Evolutionary conservation across 768 basidiomycete genomes (phyloP), one percentile per base, ranked within the genome.

Genomic region (Phanerochaete carnosa): DNA sequence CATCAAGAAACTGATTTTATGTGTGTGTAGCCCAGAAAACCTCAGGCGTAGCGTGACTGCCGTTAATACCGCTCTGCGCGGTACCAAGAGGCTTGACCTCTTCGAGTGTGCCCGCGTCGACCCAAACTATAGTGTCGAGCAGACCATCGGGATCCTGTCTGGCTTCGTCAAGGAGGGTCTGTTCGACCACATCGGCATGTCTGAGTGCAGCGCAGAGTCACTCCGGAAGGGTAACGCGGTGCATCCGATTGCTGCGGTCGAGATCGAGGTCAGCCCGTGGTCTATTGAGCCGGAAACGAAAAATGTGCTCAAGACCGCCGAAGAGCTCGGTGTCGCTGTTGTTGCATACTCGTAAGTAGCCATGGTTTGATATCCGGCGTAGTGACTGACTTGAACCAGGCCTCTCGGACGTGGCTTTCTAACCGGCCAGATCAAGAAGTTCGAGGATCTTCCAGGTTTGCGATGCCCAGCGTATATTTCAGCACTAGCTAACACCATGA

Each of bases 161-260:
- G 73, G 67, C 4, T 70, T 87, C 29, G 69, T 79, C 57, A 72
- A 80, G 29, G 85, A 87, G 62, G 85, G 85, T 12, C 76, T 81
- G 58, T 82, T 87, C 69, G 75, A 79, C 64, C 78, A 85, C 67
- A 84, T 88, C 57, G 84, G 84, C 1, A 64, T 88, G 58, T 82
- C 80, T 1, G 87, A 88, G 68, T 78, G 79, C 65, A 74, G 73
- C n/a, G 81, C 77, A 0, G 74, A 70, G 28, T 84, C 84, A 0
- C 73, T 90, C 3, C 55, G 66, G 29, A 55, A 64, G 16, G 82
- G 76, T 0, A 65, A 75, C 47, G 71, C 72, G 30, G 77, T 87
- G 11, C 75, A 80, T 47, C 83, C 82, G 1, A 79, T 88, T 60
- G 77, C 82, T 13, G 76, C 81, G n/a, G 83, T 64, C n/a, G n/a